phyloP scores from a whole-genome alignment of 306 rosid species.

The Herpetospermum pedunculosum region DNA sequence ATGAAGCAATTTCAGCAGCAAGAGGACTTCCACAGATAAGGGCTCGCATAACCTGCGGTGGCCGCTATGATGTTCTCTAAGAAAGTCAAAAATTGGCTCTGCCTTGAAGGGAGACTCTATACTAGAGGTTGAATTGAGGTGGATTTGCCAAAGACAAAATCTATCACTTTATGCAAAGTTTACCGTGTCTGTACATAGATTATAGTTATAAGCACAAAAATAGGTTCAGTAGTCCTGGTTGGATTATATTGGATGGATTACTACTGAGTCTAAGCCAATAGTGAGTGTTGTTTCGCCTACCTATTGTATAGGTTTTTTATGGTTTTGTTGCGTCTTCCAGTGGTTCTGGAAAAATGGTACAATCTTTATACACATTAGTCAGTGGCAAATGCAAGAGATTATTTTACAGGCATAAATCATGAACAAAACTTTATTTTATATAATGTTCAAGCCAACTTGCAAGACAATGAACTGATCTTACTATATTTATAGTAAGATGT shows the following conservation, averaged over 20 bases:
- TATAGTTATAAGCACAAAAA: not conserved
- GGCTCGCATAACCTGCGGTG: constrained; percentile 62
- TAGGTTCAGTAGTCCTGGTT: not conserved
- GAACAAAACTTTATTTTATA: no score
- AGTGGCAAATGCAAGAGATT: not conserved
- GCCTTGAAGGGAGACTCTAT: not conserved
- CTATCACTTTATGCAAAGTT: not conserved
- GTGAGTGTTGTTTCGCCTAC: not conserved
- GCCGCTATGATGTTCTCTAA: constrained; percentile 38
- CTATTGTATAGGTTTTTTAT: not conserved
- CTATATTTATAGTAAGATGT: no score
- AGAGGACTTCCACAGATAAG: constrained; percentile 45
- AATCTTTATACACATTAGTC: not conserved
- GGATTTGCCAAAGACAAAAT: not conserved
- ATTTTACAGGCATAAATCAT: not conserved
- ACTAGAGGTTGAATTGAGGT: not conserved
- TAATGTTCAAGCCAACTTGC: no score
- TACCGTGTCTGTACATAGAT: not conserved
- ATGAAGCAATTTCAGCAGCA: constrained; percentile 49
- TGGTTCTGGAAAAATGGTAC: not conserved
- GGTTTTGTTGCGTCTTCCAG: not conserved
- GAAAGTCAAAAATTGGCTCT: not conserved
- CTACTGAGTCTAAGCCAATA: not conserved
- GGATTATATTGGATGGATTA: not conserved
- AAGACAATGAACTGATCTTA: no score